A percentile compares a stretch with the other conserved stretches of the same genome.
phyloP scores from a whole-genome alignment of 192 early-diverging fungal genomes.

The Gryganskiella cystojenkinii region DNA sequence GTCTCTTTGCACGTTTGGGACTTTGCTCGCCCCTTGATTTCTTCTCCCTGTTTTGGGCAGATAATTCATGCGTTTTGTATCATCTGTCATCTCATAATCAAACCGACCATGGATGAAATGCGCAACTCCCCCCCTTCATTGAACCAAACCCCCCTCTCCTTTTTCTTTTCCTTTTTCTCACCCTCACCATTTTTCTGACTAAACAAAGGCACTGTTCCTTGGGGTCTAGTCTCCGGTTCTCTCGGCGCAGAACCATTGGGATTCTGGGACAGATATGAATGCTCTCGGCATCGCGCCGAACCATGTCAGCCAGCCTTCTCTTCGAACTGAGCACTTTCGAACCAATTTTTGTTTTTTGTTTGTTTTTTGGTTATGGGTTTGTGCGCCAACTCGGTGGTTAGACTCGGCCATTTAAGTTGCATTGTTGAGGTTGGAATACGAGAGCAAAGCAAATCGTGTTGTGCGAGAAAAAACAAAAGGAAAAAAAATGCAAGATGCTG shows the following conservation, averaged over 20 bases:
- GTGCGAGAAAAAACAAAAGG: too few species aligned
- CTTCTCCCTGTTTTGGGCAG: conserved; percentile 41
- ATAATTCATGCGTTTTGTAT: conserved; percentile 38
- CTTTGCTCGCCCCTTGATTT: conserved; percentile 43
- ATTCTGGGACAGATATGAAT: background rate
- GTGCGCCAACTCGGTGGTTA: too few species aligned
- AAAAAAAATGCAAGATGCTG: too few species aligned
- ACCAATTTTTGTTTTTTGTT: too few species aligned
- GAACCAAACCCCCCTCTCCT: background rate
- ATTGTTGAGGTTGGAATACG: too few species aligned
- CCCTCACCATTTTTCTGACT: background rate
- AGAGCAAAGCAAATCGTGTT: too few species aligned
- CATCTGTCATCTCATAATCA: conserved; percentile 49
- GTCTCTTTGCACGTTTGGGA: background rate
- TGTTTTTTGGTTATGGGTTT: too few species aligned
- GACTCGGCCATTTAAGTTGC: too few species aligned
- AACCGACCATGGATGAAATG: conserved; percentile 10
- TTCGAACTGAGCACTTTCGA: too few species aligned
- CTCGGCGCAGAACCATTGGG: background rate
- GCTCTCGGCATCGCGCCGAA: too few species aligned
- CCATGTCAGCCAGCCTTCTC: too few species aligned
- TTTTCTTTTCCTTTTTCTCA: conserved; percentile 2
- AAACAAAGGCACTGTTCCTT: conserved; percentile 1
- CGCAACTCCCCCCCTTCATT: background rate
- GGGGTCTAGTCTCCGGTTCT: background rate